Evolutionary conservation across 1,284 basidiomycete species (phyloP), one percentile per base, ranked within the genome.

Genomic region (Boletus albobrunnescens): DNA sequence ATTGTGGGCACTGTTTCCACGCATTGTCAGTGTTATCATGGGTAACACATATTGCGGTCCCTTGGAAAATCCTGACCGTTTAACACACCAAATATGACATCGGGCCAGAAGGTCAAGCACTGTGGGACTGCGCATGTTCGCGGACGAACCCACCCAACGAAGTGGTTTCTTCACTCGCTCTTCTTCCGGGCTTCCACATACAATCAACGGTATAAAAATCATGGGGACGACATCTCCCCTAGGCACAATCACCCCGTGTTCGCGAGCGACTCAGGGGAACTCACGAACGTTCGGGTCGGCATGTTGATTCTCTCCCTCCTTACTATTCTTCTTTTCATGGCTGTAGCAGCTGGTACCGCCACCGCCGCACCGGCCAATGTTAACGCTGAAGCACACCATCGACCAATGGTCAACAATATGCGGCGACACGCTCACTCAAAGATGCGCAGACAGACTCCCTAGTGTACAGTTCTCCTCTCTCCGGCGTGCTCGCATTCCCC

Each of bases 131-230:
- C 3, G 6, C 22, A 22, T 6, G 4, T 4, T 33, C 32, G 32
- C 32, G 7, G 13, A 36, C 16, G 16, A 19, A 27, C 13, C 17
- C 27, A 45, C 11, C n/a, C 36, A 42, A 38, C 32, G 6, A 30
- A 17, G 20, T 12, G 9, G n/a, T 26, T 35, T 33, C 31, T 19
- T 32, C 39, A 14, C 14, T 36, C 9, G 2, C 22, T 11, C n/a
- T 26, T 38, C 43, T 52, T 45, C 27, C 20, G 16, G 45, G 43
- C 20, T 17, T 30, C 14, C 5, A 12, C 16, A 33, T 13, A 27
- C 28, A 13, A 20, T 19, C 24, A 14, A 24, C 28, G 31, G 23
- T 49, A 56, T 58, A 58, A 53, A 55, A 22, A 19, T n/a, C 13
- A 8, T 12, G 13, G 8, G n/a, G 31, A 30, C 8, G n/a, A 39